Percentiles rank a stretch among this genome's conserved stretches.
Conservation (phyloP, 2,329 filamentous ascomycete genomes). For the Fusarium luffae region DNA sequence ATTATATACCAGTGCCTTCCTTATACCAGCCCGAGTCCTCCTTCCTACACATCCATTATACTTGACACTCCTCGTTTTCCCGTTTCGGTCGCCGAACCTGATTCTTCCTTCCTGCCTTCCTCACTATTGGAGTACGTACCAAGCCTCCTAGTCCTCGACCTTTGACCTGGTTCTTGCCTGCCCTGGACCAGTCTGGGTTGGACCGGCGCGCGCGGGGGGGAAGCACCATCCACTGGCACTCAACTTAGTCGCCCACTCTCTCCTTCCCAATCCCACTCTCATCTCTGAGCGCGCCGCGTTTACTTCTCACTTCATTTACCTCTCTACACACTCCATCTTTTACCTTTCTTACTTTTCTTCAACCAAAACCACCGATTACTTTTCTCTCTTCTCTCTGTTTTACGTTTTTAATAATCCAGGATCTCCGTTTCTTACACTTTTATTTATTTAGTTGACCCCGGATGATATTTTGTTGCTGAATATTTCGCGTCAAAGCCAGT, state of each 20-base stretch:
- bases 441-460: not conserved
- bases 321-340: conserved; percentile 12
- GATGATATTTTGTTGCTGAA: conserved; percentile 27
- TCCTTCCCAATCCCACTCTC: conserved; percentile 33
- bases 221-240: conserved; percentile 31
- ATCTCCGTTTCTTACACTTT: not conserved
- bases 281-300: conserved; percentile 41
- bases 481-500: conserved; percentile 36
- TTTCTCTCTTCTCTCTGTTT: conserved; percentile 1
- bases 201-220: conserved; percentile 39
- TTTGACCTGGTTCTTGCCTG: conserved; percentile 15
- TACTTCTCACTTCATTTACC: conserved; percentile 32
- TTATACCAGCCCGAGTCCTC: not conserved
- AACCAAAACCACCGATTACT: conserved; percentile 12
- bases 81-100: conserved; percentile 15
- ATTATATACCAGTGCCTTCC: not conserved
- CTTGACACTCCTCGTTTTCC: conserved; percentile 10
- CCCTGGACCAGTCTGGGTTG: conserved; percentile 31
- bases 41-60: not conserved
- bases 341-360: not conserved
- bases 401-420: not conserved
- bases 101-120: conserved; percentile 11
- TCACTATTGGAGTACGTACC: conserved; percentile 34
- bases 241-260: conserved; percentile 35
- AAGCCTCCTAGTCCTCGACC: conserved; percentile 10